Evolutionary conservation across 179 eudicot genomes (phyloP), one percentile per base, ranked within the genome.

Genomic region (Silene coronaria): DNA sequence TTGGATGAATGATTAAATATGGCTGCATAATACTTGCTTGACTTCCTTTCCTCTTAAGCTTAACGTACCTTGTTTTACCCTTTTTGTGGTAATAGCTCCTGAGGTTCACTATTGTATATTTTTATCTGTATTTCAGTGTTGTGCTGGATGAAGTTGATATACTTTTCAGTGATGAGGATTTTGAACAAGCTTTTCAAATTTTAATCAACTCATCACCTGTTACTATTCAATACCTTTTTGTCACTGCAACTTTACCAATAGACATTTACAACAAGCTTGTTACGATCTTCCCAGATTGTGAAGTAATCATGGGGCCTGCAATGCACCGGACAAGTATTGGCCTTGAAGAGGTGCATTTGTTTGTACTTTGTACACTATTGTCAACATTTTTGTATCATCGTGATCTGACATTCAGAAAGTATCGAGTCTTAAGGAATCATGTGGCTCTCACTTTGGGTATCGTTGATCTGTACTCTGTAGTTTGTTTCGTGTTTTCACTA

Each of bases 291-390:
- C 99, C 99, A 75, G 97, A 95, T 78, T 85, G 88, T 80, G 93
- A 90, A 82, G 91, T 92, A 64, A 71, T 95, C 76, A 90, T 92
- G 97, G 99, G 99, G 79, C 97, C 97, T 58, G 93, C 97, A 66
- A 80, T 92, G 84, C 99, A 95, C 80, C 89, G 97, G 71, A 95
- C 99, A 71, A 95, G 97, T 82, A 36, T 87, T 51, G 88, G 92
- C 75, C 93, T 95, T 79, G 95, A 89, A 84, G 99, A 95, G 99
- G 99, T 92, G 84, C 6, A 74, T 58, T 38, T 24, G 36, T 6
- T 21, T 57, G 36, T 58, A 13, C 24, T 6, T 21, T 57, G 36
- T 58, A 13, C 24, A 53, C 60, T 45, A 14, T 51, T 67, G 70
- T 70, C 76, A 32, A 34, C n/a, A 48, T 34, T 63, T 12, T 36